Evolutionary conservation across 805 yeast species (phyloP).

Genomic region (Pichia thaimueangensis): DNA sequence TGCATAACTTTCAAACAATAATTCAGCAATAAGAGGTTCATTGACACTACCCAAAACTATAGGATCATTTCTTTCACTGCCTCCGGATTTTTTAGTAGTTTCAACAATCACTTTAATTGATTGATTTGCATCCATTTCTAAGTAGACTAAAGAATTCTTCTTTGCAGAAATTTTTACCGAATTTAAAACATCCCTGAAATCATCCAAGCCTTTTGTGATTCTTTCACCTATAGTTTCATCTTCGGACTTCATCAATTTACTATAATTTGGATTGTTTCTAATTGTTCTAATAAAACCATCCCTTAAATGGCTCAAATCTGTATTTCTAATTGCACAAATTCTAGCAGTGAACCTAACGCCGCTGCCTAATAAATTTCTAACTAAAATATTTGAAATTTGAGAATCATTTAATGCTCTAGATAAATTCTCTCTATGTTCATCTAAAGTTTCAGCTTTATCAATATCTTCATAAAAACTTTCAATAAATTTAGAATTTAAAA

Average conservation of each 20-base stretch:
- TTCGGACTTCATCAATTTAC: conserved; percentile 37
- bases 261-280: conserved; percentile 57
- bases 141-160: conserved; percentile 59
- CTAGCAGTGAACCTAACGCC: conserved; percentile 63
- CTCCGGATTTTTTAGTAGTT: conserved; percentile 4
- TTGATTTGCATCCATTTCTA: conserved; percentile 50
- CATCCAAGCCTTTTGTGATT: conserved; percentile 47
- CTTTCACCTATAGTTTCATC: conserved; percentile 31
- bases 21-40: conserved; percentile 56
- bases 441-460: conserved; percentile 2
- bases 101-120: conserved; percentile 32
- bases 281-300: conserved; percentile 86
- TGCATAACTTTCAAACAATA: conserved; percentile 71
- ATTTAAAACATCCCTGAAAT: conserved; percentile 54
- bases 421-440: conserved; percentile 36
- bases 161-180: conserved; percentile 62
- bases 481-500: conserved; percentile 39
- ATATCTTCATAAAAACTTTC: conserved; percentile 25
- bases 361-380: conserved; percentile 50
- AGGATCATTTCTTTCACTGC: conserved; percentile 13
- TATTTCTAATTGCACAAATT: conserved; percentile 81
- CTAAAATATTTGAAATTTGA: conserved; percentile 43
- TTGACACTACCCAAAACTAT: conserved; percentile 50
- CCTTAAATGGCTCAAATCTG: conserved; percentile 82
- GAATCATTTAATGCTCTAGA: conserved; percentile 44